phyloP scores from a whole-genome alignment of 2,329 filamentous ascomycete genomes.

The Ilyonectria mors-panacis region DNA sequence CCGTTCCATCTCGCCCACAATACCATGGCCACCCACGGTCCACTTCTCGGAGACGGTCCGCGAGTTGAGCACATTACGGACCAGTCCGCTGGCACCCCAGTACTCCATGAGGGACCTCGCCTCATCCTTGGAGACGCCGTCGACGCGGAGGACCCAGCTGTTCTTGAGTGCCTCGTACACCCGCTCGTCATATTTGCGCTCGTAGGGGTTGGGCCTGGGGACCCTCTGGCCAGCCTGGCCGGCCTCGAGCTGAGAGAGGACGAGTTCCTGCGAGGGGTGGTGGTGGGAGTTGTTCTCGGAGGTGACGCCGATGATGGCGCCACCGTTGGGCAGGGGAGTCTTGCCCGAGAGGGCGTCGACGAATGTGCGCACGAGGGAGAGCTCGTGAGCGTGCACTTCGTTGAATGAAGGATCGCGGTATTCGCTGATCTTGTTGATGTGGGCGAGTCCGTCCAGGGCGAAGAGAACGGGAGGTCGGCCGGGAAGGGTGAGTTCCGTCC shows the following conservation, averaged over 20 bases:
- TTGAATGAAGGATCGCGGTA: conserved; percentile 82
- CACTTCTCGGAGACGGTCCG: conserved; percentile 84
- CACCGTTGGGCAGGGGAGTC: conserved; percentile 77
- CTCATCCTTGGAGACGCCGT: conserved; percentile 81
- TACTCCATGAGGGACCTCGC: conserved; percentile 90
- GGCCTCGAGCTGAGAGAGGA: conserved; percentile 71
- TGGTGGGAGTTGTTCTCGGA: conserved; percentile 79
- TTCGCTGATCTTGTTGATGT: conserved; percentile 83
- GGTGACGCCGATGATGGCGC: conserved; percentile 82
- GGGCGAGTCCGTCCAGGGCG: conserved; percentile 82
- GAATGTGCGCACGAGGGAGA: conserved; percentile 83
- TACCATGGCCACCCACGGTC: conserved; percentile 84
- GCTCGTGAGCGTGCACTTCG: conserved; percentile 87
- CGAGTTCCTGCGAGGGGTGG: conserved; percentile 77
- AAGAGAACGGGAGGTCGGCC: conserved; percentile 76
- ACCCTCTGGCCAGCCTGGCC: conserved; percentile 54
- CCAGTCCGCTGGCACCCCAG: conserved; percentile 88
- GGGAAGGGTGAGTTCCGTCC: conserved; percentile 79
- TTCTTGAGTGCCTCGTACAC: conserved; percentile 68
- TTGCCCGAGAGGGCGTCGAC: conserved; percentile 77
- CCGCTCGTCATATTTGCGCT: conserved; percentile 69
- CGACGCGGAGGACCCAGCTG: conserved; percentile 69
- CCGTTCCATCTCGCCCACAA: conserved; percentile 89
- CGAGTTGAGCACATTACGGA: conserved; percentile 80
- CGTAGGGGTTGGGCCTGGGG: conserved; percentile 67